These are phyloP conservation scores for Pseudogymnoascus sp. DNA, from an alignment of 2,329 filamentous ascomycete genomes.

Conservation along the genomic window DNA sequence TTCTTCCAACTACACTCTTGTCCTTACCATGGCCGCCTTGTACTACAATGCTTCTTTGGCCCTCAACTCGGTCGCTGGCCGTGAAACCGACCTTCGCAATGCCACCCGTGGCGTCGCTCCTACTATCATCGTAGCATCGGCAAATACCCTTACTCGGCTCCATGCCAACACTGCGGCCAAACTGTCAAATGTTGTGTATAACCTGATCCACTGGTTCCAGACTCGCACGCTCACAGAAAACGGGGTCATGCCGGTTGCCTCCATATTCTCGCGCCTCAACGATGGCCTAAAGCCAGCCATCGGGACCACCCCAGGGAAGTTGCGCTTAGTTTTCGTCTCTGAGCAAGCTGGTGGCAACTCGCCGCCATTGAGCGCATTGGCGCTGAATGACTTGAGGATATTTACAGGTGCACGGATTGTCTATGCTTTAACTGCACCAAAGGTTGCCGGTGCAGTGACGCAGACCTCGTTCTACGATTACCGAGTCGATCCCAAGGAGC, in stretches of 20 bases:
- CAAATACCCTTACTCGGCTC: slow-evolving; percentile 62
- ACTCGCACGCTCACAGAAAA: slow-evolving; percentile 59
- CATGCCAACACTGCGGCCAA: slow-evolving; percentile 56
- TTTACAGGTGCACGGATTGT: slow-evolving; percentile 73
- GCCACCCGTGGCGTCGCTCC: slow-evolving; percentile 70
- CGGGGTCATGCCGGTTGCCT: slow-evolving; percentile 66
- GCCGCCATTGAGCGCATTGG: slow-evolving; percentile 58
- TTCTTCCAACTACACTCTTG: slow-evolving; percentile 69
- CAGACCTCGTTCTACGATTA: slow-evolving; percentile 90
- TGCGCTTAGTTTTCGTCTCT: slow-evolving; percentile 74
- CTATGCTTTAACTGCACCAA: slow-evolving; percentile 74
- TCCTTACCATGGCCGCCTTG: slow-evolving; percentile 72
- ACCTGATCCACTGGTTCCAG: slow-evolving; percentile 64
- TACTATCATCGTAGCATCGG: slow-evolving; percentile 73
- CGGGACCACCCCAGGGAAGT: slow-evolving; percentile 59
- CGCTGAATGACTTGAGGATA: slow-evolving; percentile 73
- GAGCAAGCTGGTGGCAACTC: slow-evolving; percentile 59
- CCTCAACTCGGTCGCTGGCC: slow-evolving; percentile 78
- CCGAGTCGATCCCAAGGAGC: slow-evolving; percentile 42
- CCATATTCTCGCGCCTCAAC: slow-evolving; percentile 55
- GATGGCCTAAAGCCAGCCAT: slow-evolving; percentile 51
- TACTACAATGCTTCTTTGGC: slow-evolving; percentile 80
- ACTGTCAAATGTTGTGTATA: slow-evolving; percentile 56
- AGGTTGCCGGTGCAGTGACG: slow-evolving; percentile 81
- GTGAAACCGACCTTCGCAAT: slow-evolving; percentile 61